phyloP scores from a whole-genome alignment of 2,329 filamentous ascomycete species.

The Cadophora sp. region DNA sequence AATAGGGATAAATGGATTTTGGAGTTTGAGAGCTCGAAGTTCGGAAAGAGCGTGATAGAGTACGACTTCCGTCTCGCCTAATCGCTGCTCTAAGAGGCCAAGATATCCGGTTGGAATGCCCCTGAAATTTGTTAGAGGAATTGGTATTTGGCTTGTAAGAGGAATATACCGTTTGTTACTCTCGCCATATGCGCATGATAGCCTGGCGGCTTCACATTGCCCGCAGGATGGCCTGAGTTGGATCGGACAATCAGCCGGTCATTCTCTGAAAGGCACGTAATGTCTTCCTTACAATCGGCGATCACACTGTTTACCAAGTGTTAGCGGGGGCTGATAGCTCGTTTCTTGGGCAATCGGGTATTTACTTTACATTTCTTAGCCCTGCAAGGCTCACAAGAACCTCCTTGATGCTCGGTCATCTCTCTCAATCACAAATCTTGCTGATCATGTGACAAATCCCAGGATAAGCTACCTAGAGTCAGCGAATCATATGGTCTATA shows the following conservation, averaged over 20 bases:
- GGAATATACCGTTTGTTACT: conserved; percentile 11
- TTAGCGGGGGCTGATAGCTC: background rate
- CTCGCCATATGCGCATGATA: conserved; percentile 15
- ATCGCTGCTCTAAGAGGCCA: conserved; percentile 48
- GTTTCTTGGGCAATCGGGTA: background rate
- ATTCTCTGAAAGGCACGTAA: background rate
- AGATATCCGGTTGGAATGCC: conserved; percentile 50
- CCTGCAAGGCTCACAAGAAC: conserved; percentile 24
- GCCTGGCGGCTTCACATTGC: conserved; percentile 4
- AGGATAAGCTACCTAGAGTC: no score
- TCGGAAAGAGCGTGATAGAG: conserved; percentile 37
- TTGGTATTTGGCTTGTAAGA: background rate
- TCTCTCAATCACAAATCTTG: background rate
- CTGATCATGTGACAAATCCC: background rate
- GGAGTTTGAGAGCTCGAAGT: conserved; percentile 10
- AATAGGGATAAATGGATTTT: background rate
- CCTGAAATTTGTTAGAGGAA: conserved; percentile 31
- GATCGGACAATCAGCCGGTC: background rate
- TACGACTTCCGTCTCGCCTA: conserved; percentile 44
- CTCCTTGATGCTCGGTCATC: conserved; percentile 17
- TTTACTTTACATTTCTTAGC: conserved; percentile 27
- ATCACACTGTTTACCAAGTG: conserved; percentile 16
- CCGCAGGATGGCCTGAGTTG: conserved; percentile 17
- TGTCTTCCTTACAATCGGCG: conserved; percentile 17
- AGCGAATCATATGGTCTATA: conserved; percentile 1